Percentiles rank a stretch among this genome's conserved stretches.
Conservation (phyloP, 2,329 filamentous ascomycete genomes). For the Cordyceps cateniannulata region DNA sequence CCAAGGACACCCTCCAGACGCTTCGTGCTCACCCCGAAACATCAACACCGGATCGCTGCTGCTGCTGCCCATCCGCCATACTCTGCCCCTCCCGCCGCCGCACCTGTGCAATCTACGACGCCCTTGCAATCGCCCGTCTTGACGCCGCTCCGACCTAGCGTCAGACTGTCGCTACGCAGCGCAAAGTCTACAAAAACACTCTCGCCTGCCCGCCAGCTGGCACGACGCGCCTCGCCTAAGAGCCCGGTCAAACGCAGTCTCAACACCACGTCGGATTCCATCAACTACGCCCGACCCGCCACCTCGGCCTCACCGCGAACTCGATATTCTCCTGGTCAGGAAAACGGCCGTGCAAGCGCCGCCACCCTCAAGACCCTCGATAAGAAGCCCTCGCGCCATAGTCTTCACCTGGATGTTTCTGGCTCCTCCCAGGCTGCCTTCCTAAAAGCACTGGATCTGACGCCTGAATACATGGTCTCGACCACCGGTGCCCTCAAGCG, state of each 20-base stretch:
- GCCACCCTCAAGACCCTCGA: slow-evolving; percentile 39
- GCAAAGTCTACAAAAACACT: slow-evolving; percentile 53
- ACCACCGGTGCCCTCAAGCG: slow-evolving; percentile 80
- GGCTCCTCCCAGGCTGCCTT: slow-evolving; percentile 45
- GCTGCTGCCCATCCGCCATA: slow-evolving; percentile 25
- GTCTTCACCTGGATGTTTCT: slow-evolving; percentile 51
- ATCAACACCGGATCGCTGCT: slow-evolving; percentile 24
- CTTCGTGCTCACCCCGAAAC: slow-evolving; percentile 31
- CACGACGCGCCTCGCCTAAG: slow-evolving; percentile 67
- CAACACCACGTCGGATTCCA: slow-evolving; percentile 62
- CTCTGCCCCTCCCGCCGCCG: slow-evolving; percentile 28
- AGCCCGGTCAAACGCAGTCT: slow-evolving; percentile 77
- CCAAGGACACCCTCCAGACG: slow-evolving; percentile 48
- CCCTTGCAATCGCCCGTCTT: slow-evolving; percentile 44
- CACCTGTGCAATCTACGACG: slow-evolving; percentile 19
- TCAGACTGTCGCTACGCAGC: slow-evolving; percentile 60
- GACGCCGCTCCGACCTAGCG: slow-evolving; percentile 59
- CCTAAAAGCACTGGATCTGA: slow-evolving; percentile 44
- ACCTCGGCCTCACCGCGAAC: slow-evolving; percentile 29
- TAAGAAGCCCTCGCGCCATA: slow-evolving; percentile 42
- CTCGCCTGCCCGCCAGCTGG: slow-evolving; percentile 43
- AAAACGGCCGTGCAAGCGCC: slow-evolving; percentile 36
- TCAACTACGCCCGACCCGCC: slow-evolving; percentile 53
- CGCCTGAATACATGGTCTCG: slow-evolving; percentile 26
- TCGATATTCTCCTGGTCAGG: slow-evolving; percentile 27